Percentiles rank a stretch among this genome's conserved stretches.
These are phyloP conservation scores for Parastagonospora nodorum DNA, from an alignment of 2,329 filamentous ascomycete species.

Conservation along the genomic window DNA sequence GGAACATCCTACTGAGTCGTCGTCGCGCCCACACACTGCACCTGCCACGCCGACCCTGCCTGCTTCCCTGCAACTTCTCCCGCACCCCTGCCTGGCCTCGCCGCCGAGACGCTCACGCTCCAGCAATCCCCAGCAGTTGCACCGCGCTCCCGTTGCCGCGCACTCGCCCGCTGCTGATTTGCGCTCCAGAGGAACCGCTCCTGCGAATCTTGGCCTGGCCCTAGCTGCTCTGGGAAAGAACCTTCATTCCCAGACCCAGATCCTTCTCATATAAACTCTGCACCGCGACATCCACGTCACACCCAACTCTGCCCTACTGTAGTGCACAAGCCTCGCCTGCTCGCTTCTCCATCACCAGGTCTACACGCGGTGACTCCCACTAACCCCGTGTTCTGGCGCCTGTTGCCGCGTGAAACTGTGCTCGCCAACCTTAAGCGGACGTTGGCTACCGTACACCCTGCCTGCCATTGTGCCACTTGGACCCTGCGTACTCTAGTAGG, in stretches of 20 bases:
- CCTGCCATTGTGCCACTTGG: constrained; percentile 27
- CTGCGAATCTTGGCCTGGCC: not conserved
- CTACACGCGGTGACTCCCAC: not conserved
- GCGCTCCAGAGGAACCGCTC: not conserved
- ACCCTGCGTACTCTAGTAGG: constrained; percentile 26
- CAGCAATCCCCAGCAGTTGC: not conserved
- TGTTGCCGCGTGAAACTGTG: constrained; percentile 18
- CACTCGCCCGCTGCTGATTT: not conserved
- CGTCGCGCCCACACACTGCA: not conserved
- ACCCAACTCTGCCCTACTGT: not conserved
- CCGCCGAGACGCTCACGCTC: too few species aligned
- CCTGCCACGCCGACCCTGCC: not conserved
- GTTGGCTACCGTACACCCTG: constrained; percentile 19
- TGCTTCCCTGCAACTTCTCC: constrained; percentile 2
- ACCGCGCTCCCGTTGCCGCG: not conserved
- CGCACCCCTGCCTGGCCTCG: not conserved
- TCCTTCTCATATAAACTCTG: not conserved
- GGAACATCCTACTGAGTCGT: constrained; percentile 2
- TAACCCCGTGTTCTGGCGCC: constrained; percentile 7
- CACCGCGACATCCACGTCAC: not conserved
- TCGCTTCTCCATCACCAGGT: constrained; percentile 4
- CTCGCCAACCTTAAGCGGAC: constrained; percentile 23
- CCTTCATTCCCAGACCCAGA: not conserved
- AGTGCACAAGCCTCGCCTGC: not conserved
- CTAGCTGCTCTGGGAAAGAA: constrained; percentile 5